These are phyloP conservation scores for Spathaspora sp. DNA, from an alignment of 805 yeast species.

Conservation along the genomic window DNA sequence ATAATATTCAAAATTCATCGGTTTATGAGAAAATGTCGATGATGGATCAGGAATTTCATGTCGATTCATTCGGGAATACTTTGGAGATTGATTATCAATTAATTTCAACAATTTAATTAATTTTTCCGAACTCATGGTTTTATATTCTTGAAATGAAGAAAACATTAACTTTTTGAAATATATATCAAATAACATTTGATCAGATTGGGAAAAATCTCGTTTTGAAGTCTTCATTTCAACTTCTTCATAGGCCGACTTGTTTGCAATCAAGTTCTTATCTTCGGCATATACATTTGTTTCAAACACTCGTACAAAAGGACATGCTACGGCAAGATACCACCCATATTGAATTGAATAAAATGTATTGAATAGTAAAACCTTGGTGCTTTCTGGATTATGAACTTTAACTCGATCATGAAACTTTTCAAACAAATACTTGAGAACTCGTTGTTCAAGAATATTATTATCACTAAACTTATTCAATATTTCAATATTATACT, in stretches of 20 bases:
- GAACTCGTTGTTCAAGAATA: slow-evolving; percentile 23
- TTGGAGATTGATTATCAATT: slow-evolving; percentile 18
- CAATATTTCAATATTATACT: slow-evolving; percentile 34
- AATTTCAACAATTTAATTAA: slow-evolving; percentile 16
- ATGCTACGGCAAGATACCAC: slow-evolving; percentile 34
- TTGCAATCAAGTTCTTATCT: slow-evolving; percentile 13
- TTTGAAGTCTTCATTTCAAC: slow-evolving; percentile 11
- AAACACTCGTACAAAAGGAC: slow-evolving; percentile 34
- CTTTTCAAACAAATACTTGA: slow-evolving; percentile 18
- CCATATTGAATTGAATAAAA: slow-evolving; percentile 31
- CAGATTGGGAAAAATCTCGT: slow-evolving; percentile 18
- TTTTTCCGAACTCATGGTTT: slow-evolving; percentile 13
- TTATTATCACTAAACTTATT: slow-evolving; percentile 30
- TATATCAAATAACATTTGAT: slow-evolving; percentile 15
- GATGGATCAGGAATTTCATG: slow-evolving; percentile 16
- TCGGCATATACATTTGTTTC: slow-evolving; percentile 32
- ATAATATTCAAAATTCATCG: slow-evolving; percentile 29
- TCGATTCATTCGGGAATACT: slow-evolving; percentile 10
- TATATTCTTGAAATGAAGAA: slow-evolving; percentile 30
- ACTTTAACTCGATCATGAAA: slow-evolving; percentile 15
- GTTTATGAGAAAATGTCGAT: slow-evolving; percentile 19
- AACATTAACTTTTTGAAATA: slow-evolving; percentile 21
- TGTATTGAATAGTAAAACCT: slow-evolving; percentile 31
- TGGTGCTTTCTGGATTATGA: slow-evolving; percentile 19
- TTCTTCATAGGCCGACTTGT: slow-evolving; percentile 13